phyloP scores from a whole-genome alignment of 2,329 filamentous ascomycete genomes.

The Boeremia exigua region DNA sequence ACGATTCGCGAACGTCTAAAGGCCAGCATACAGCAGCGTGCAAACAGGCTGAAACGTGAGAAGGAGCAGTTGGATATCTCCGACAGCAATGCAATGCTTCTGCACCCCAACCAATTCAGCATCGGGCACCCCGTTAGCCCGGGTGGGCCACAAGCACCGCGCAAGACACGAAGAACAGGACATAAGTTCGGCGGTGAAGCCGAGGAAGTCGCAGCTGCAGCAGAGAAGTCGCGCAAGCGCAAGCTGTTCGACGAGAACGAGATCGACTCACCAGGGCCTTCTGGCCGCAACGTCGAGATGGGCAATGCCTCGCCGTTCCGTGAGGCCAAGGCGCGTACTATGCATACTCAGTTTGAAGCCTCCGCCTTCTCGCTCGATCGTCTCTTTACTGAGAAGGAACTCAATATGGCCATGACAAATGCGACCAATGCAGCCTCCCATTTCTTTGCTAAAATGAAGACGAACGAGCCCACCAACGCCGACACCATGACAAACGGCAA shows the following conservation, averaged over 20 bases:
- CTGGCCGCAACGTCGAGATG: slow-evolving; percentile 54
- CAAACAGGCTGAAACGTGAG: slow-evolving; percentile 64
- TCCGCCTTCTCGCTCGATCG: slow-evolving; percentile 66
- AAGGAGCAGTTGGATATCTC: slow-evolving; percentile 72
- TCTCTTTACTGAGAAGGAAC: slow-evolving; percentile 72
- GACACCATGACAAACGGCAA: slow-evolving; percentile 41
- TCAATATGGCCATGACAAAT: slow-evolving; percentile 66
- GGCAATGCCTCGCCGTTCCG: slow-evolving; percentile 58
- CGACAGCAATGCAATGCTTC: slow-evolving; percentile 68
- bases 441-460: slow-evolving; percentile 63
- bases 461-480: slow-evolving; percentile 35
- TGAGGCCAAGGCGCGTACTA: slow-evolving; percentile 59
- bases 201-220: slow-evolving; percentile 55
- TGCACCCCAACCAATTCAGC: slow-evolving; percentile 71
- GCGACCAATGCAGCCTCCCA: slow-evolving; percentile 65
- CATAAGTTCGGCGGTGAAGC: slow-evolving; percentile 58
- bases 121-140: slow-evolving; percentile 69
- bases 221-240: slow-evolving; percentile 63
- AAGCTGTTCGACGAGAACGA: slow-evolving; percentile 65
- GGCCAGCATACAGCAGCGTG: slow-evolving; percentile 63
- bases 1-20: slow-evolving; percentile 68
- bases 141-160: slow-evolving; percentile 64
- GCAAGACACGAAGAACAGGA: slow-evolving; percentile 68
- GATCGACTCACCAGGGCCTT: slow-evolving; percentile 63
- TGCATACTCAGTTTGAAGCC: slow-evolving; percentile 63